Evolutionary conservation across 495 filamentous ascomycete genomes (phyloP), one percentile per base, ranked within the genome.

Genomic region (Xylaria curta): DNA sequence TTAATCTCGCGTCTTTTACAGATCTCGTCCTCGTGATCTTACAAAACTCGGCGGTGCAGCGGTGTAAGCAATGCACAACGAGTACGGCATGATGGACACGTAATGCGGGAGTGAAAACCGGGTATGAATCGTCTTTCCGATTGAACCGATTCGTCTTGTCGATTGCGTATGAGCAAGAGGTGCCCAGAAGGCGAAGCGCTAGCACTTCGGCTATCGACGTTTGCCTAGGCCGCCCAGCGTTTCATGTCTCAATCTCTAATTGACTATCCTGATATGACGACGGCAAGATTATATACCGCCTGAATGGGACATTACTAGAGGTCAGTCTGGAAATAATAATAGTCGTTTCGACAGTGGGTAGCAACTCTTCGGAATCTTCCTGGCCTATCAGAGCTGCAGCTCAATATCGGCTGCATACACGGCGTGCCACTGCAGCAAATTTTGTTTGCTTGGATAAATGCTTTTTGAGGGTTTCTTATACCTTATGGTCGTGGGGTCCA

Each of bases 191-290:
- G 21, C 21, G 21, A 44, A 31, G 31, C 38, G 38, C 38, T 44
- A 63, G 31, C 19, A 49, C 51, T 53, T 66, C 46, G 54, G 42
- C 40, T 69, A 49, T 69, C 66, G 17, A 21, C 66, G 49, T 60
- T 59, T 47, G 40, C 26, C n/a, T 60, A 61, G 19, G 24, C 56
- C 36, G 54, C n/a, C 26, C 7, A 69, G 54, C 49, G 66, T 69
- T 69, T 69, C 66, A 69, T 61, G 28, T 31, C 3, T 31, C 28
- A 31, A 67, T 67, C 26, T 67, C 24, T 44, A 24, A 15, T 19
- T 61, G 54, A 46, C 60, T n/a, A 47, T 60, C 47, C 56, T 61
- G 54, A 49, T 36, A 69, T 36, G 54, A 49, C 12, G 26, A 40
- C 42, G 51, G 53, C 66, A 59, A 69, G 28, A 49, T 54, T 46